Base-by-base conservation (phyloP, 2,329 filamentous ascomycete genomes). In the Pseudogymnoascus sp. region DNA sequence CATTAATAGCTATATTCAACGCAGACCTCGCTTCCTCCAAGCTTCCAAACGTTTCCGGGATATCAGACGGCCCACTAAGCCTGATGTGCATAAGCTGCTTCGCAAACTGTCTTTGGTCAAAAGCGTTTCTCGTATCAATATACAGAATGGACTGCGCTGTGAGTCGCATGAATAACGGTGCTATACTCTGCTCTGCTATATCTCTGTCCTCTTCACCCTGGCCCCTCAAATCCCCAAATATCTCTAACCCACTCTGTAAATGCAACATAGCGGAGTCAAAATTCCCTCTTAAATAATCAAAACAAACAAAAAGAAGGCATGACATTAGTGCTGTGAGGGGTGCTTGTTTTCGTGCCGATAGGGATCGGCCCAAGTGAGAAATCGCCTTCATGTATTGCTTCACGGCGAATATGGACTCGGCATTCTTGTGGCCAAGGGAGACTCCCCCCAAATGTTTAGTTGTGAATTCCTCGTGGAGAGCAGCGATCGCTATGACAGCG, bases 351-450 rank as follows among this genome's bases (percentile, higher is more conserved):
- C 66, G 66, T 11, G 35, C 39, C 3, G 63, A 47, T 10, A 72
- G 61, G 33, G 65, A 66, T n/a, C 63, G 60, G 40, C 68, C 61
- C 17, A 71, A 58, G 58, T 68, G 61, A 3, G 61, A 62, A 40
- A 71, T 66, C 7, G 70, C 68, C 60, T 70, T 71, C n/a, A 67
- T 63, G 44, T 71, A 70, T 65, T 72, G 70, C 21, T 63, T 63
- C 21, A 64, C 58, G 7, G 69, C 68, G 61, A 71, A 71, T 13
- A n/a, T 13, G 33, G 41, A 59, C 21, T 17, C 57, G n/a, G 40
- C 2, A 33, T 33, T 54, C n/a, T 33, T 29, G 10, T 17, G n/a
- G 29, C 9, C 26, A 54, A 15, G 47, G 6, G 29, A 54, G 5
- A 33, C 60, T 41, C 64, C 58, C 21, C 58, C 54, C 8, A 31